Evolutionary conservation across 768 basidiomycete genomes (phyloP).

Genomic region (Lactarius pseudohatsudake): DNA sequence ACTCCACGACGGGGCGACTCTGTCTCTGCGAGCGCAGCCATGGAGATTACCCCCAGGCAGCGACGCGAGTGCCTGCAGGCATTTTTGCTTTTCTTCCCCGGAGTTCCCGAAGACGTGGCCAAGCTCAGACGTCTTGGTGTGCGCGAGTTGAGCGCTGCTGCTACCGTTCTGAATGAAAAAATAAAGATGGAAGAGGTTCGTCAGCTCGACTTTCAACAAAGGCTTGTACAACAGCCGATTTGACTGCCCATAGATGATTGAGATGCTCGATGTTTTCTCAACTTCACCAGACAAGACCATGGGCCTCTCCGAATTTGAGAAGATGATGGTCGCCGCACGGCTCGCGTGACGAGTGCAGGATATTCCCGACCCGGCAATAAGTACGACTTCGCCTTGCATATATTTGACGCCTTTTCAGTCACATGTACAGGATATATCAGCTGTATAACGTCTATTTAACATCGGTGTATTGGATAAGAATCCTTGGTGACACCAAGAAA

Average conservation of each 20-base stretch:
- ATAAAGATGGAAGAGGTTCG: constrained; percentile 71
- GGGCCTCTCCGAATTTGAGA: constrained; percentile 65
- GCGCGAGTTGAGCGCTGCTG: constrained; percentile 61
- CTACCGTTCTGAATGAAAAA: constrained; percentile 66
- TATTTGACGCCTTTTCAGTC: background rate
- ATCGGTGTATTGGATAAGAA: background rate
- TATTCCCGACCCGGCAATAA: background rate
- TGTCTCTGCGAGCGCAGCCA: constrained; percentile 1
- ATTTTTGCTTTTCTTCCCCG: constrained; percentile 75
- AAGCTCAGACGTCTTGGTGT: constrained; percentile 57
- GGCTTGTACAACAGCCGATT: background rate
- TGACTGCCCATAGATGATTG: constrained; percentile 54
- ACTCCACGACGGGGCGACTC: constrained; percentile 4
- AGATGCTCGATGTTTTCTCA: constrained; percentile 80
- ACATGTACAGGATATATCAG: background rate
- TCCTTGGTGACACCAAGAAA: background rate
- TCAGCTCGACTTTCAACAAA: background rate
- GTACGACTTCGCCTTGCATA: background rate
- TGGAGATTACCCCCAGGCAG: constrained; percentile 52
- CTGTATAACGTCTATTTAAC: background rate
- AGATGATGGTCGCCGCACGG: constrained; percentile 68
- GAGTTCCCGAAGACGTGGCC: constrained; percentile 46
- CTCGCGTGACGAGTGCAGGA: constrained; percentile 41
- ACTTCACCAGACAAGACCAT: constrained; percentile 67
- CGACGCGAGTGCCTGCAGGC: constrained; percentile 52